Percentiles rank a stretch among this genome's conserved stretches.
Evolutionary conservation across 2,329 filamentous ascomycete species (phyloP).

Genomic region (Dothideomycetes sp.): DNA sequence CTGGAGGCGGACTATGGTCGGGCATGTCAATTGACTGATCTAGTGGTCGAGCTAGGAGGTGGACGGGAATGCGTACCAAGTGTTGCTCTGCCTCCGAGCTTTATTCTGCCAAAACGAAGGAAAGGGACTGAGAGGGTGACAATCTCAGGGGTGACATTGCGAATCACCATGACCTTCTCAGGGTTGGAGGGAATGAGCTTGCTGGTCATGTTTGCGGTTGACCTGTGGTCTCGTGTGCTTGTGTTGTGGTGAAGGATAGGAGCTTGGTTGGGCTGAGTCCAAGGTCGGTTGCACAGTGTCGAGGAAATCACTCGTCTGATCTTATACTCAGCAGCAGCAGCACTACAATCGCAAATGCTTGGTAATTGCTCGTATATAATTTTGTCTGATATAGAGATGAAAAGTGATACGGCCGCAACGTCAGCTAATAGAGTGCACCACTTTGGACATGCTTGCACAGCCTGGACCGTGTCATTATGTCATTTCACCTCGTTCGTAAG

Average conservation of each 20-base stretch:
- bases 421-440: too few relatives aligned
- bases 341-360: too few relatives aligned
- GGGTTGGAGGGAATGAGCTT: constrained; percentile 50
- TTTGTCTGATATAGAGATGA: too few relatives aligned
- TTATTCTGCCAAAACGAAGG: constrained; percentile 63
- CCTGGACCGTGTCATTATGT: too few relatives aligned
- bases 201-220: constrained; percentile 4
- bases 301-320: too few relatives aligned
- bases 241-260: not conserved
- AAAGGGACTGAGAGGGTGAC: constrained; percentile 78
- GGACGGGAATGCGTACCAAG: constrained; percentile 46
- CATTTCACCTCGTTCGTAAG: too few relatives aligned
- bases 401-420: too few relatives aligned
- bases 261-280: not conserved
- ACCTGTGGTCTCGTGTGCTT: not conserved
- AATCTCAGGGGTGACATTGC: constrained; percentile 68
- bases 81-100: constrained; percentile 79
- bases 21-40: not conserved
- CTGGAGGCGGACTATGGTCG: constrained; percentile 56
- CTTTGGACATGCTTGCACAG: too few relatives aligned
- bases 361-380: too few relatives aligned
- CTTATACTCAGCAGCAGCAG: too few relatives aligned
- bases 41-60: not conserved
- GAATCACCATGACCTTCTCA: constrained; percentile 78
- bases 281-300: not conserved